Base-by-base conservation (phyloP, 2,329 filamentous ascomycete species). In the Rutstroemia sp. region DNA sequence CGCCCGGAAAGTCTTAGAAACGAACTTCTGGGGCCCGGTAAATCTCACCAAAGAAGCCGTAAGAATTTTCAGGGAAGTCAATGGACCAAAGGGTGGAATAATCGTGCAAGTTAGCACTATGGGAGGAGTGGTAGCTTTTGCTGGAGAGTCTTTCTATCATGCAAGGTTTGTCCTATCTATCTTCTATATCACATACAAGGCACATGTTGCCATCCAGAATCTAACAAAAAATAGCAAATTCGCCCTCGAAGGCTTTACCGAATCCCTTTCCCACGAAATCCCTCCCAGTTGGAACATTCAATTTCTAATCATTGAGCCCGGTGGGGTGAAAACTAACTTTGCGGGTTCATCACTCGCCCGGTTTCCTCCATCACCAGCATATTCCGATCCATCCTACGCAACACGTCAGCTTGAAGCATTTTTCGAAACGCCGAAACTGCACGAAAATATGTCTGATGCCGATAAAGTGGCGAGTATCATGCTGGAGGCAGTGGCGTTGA, bases 211-310 rank as follows among this genome's bases (percentile, higher is more conserved):
- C 72, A 75, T 21, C 53, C 73, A 0, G 38, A 57, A 64, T 68
- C 0, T 66, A 69, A 73, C 36, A 69, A 0, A 63, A 71, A 71
- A 71, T 0, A 68, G 74, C 59, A 72, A 69, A 48, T 62, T 73
- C 0, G 9, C 25, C 27, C 14, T 34, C 21, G 23, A 10, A 25
- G 25, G n/a, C 27, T 30, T 30, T 16, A n/a, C n/a, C 10, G 46
- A 25, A 25, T 48, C 30, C 12, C 30, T 73, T 0, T 70, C 73
- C 19, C 74, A 60, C 48, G 46, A 30, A 9, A 34, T 17, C 6
- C 23, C 23, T n/a, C 3, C 23, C 27, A 25, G 14, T 12, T 30
- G 27, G n/a, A 48, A 42, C 23, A 25, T 48, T 25, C 21, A 48
- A 5, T 48, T 48, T 25, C 27, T 21, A 7, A 48, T 48, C 14